A percentile compares a stretch with the other conserved stretches of the same genome.
These are phyloP conservation scores for Epithemia pelagica DNA, from an alignment of 108 stramenopile species.

Conservation along the genomic window DNA sequence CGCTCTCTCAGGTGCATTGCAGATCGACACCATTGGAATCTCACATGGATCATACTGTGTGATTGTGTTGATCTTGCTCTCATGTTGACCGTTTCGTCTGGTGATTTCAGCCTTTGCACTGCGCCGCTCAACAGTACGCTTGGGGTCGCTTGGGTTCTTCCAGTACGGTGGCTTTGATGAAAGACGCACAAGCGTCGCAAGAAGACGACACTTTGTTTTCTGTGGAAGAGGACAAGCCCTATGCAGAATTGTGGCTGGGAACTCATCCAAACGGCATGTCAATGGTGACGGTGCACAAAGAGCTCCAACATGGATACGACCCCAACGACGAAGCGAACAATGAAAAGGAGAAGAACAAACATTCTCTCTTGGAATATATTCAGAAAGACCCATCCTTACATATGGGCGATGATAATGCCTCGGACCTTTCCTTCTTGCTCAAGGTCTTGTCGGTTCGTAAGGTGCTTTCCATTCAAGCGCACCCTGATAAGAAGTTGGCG, in stretches of 20 bases:
- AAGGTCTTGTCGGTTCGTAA: slow-evolving; percentile 79
- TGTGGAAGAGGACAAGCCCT: slow-evolving; percentile 72
- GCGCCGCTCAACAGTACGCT: slow-evolving; percentile 29
- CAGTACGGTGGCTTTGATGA: slow-evolving; percentile 35
- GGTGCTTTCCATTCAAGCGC: slow-evolving; percentile 85
- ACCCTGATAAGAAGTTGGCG: slow-evolving; percentile 84
- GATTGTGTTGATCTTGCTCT: neutral
- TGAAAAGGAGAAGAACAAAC: neutral
- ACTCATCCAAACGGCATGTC: slow-evolving; percentile 79
- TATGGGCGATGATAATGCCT: slow-evolving; percentile 26
- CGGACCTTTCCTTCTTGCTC: slow-evolving; percentile 81
- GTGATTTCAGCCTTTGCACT: neutral
- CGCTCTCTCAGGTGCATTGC: neutral
- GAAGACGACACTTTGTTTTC: slow-evolving; percentile 12
- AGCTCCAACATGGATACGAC: neutral
- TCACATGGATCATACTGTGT: neutral
- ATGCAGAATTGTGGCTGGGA: slow-evolving; percentile 87
- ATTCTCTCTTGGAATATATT: slow-evolving; percentile 17
- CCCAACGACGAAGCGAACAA: neutral
- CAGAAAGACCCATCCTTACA: slow-evolving; percentile 17
- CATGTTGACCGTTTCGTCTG: neutral
- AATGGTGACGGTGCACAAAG: slow-evolving; percentile 29
- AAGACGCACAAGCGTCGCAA: slow-evolving; percentile 25
- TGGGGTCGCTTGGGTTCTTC: slow-evolving; percentile 45
- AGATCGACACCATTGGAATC: neutral